Evolutionary conservation across 2,329 filamentous ascomycete genomes (phyloP).

Genomic region (Didymellaceae sp.): DNA sequence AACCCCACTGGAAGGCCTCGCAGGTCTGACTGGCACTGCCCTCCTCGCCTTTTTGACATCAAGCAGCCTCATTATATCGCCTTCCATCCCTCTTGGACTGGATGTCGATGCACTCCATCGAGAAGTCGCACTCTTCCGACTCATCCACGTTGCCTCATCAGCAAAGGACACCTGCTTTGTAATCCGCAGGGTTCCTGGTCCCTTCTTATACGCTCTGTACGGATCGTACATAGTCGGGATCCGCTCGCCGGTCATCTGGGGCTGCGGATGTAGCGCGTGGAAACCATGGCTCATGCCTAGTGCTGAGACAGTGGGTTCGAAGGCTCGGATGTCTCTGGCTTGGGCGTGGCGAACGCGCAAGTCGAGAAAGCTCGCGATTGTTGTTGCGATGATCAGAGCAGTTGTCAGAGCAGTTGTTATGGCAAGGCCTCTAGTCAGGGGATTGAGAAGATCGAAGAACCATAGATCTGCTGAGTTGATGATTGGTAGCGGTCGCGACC

Average conservation of each 20-base stretch:
- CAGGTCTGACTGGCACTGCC: conserved; percentile 24
- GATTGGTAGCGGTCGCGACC: conserved; percentile 8
- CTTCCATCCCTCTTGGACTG: conserved; percentile 4
- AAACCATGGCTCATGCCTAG: conserved; percentile 35
- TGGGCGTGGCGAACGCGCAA: not conserved
- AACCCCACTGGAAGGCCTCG: conserved; percentile 21
- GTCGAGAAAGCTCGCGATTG: not conserved
- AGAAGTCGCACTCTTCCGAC: conserved; percentile 17
- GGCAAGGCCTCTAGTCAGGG: conserved; percentile 22
- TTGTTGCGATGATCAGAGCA: not conserved
- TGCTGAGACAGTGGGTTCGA: conserved; percentile 33
- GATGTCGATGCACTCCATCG: conserved; percentile 15
- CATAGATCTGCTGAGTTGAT: conserved; percentile 20
- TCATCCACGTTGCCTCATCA: conserved; percentile 21
- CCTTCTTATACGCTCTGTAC: conserved; percentile 6
- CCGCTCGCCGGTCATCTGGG: not conserved
- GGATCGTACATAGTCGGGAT: conserved; percentile 32
- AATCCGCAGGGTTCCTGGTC: not conserved
- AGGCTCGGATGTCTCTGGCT: conserved; percentile 13
- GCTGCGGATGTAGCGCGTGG: conserved; percentile 18
- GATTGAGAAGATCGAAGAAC: conserved; percentile 23
- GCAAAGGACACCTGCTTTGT: conserved; percentile 22
- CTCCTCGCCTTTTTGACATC: conserved; percentile 24
- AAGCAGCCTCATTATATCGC: conserved; percentile 24
- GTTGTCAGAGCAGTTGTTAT: conserved; percentile 7